These are phyloP conservation scores for Exutisphaerella laricina DNA, from an alignment of 2,329 filamentous ascomycete genomes.

Conservation along the genomic window DNA sequence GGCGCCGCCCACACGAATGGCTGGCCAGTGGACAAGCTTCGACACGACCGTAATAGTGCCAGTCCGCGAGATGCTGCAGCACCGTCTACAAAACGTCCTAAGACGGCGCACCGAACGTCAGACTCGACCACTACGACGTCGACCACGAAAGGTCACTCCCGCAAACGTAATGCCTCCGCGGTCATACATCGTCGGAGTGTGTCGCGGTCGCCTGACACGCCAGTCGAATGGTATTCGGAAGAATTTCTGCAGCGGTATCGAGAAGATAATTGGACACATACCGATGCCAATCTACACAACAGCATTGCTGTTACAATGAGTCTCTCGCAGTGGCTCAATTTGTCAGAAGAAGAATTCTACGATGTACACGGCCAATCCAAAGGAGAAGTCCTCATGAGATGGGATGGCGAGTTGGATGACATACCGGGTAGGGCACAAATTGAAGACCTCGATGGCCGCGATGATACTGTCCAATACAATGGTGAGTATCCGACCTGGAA, in stretches of 20 bases:
- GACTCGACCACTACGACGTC: slow-evolving; percentile 68
- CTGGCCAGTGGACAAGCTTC: slow-evolving; percentile 52
- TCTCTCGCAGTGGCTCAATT: slow-evolving; percentile 71
- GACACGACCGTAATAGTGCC: slow-evolving; percentile 50
- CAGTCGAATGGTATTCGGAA: slow-evolving; percentile 34
- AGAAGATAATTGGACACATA: slow-evolving; percentile 48
- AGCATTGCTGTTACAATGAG: slow-evolving; percentile 69
- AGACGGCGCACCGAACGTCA: slow-evolving; percentile 72
- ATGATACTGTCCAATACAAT: slow-evolving; percentile 44
- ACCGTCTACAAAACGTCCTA: slow-evolving; percentile 69
- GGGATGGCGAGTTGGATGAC: slow-evolving; percentile 51
- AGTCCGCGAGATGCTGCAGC: slow-evolving; percentile 46
- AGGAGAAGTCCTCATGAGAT: slow-evolving; percentile 65
- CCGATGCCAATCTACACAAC: slow-evolving; percentile 70
- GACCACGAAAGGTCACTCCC: slow-evolving; percentile 53
- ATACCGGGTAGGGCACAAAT: slow-evolving; percentile 49
- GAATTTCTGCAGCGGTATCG: slow-evolving; percentile 63
- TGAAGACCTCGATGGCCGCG: slow-evolving; percentile 49
- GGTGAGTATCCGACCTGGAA: slow-evolving; percentile 65
- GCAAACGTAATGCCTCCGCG: slow-evolving; percentile 57
- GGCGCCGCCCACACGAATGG: slow-evolving; percentile 59
- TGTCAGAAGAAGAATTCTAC: slow-evolving; percentile 52
- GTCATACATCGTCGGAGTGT: slow-evolving; percentile 64
- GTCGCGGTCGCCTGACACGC: slow-evolving; percentile 58
- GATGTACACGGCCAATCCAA: slow-evolving; percentile 43